Conservation (phyloP, 1,284 basidiomycete genomes). For the Bothia castanella region DNA sequence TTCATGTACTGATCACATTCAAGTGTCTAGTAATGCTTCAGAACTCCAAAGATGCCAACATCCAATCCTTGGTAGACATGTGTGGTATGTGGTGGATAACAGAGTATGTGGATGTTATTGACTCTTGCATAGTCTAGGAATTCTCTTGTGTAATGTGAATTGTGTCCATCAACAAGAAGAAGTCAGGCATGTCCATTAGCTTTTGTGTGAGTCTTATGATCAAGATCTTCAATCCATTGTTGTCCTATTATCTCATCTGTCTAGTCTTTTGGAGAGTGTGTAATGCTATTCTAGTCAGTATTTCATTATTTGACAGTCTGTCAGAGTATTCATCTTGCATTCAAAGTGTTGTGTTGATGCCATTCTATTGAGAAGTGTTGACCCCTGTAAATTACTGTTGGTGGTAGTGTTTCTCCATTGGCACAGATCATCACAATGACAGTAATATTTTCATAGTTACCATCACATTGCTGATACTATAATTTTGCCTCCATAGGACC, state of each 20-base stretch:
- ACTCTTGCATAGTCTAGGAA: not conserved
- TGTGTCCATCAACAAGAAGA: not conserved
- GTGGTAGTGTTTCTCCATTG: constrained; percentile 31
- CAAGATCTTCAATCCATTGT: constrained; percentile 7
- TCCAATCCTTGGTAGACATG: constrained; percentile 9
- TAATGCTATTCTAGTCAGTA: constrained; percentile 3
- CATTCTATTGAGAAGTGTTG: constrained; percentile 26
- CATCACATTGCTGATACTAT: constrained; percentile 12
- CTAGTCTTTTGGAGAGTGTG: constrained; percentile 14
- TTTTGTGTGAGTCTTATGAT: not conserved
- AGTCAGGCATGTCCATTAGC: not conserved
- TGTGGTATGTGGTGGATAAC: constrained; percentile 3
- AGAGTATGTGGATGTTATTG: not conserved
- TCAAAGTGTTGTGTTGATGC: constrained; percentile 24
- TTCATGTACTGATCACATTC: no score
- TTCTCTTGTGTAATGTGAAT: not conserved
- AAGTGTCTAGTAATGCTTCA: no score
- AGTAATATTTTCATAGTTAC: constrained; percentile 37
- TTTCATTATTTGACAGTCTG: no score
- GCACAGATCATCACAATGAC: constrained; percentile 39
- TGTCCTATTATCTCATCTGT: constrained; percentile 27
- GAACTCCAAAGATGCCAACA: not conserved
- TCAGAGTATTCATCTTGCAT: constrained; percentile 31
- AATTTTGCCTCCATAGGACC: constrained; percentile 23
- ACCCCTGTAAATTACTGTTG: constrained; percentile 40